Base-by-base conservation (phyloP, 2,329 filamentous ascomycete species). In the Stemphylium beticola region DNA sequence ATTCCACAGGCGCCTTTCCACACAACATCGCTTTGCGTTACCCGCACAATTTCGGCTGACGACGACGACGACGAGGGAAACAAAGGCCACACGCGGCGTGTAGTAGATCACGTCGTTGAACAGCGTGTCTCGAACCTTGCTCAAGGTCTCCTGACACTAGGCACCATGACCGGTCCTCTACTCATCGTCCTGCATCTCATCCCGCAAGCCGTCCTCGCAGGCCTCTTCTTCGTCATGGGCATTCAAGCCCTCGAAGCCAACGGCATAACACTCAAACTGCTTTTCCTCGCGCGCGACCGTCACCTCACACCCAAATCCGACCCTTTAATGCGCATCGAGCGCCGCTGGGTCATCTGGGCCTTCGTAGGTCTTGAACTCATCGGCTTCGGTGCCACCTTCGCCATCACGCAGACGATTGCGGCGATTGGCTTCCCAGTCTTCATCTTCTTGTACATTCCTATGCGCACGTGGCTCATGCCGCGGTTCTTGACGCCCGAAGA, bases 1-100 rank as follows among this genome's bases (percentile, higher is more conserved):
- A 82, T 84, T n/a, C 83, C 83, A 0, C 82, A 85, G 74, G 84
- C 83, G 5, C 83, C 83, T 0, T 83, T 85, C 15, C 84, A 86
- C 64, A 86, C 83, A 2, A 83, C 83, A 58, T 80, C 79, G 0
- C 74, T 84, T 12, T 77, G 74, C 56, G 61, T 81, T 51, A 76
- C 73, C 0, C 69, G 67, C 42, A 75, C 76, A 14, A 69, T 79
- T 14, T 65, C 68, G n/a, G n/a, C n/a, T n/a, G n/a, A n/a, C 29
- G 67, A 78, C 37, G 74, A 76, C 0, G 74, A 78, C 40, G 77
- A 76, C 15, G 74, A 77, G 71, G 47, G 54, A 4, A 67, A 77
- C 75, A 60, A 81, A 79, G 55, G 75, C 74, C 57, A 77, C 71
- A 72, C 77, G 0, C 65, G 59, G 9, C 74, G 80, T 46, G 66